Evolutionary conservation across 2,329 filamentous ascomycete species (phyloP), one percentile per base, ranked within the genome.

Genomic region (Ophiostoma angusticollis): DNA sequence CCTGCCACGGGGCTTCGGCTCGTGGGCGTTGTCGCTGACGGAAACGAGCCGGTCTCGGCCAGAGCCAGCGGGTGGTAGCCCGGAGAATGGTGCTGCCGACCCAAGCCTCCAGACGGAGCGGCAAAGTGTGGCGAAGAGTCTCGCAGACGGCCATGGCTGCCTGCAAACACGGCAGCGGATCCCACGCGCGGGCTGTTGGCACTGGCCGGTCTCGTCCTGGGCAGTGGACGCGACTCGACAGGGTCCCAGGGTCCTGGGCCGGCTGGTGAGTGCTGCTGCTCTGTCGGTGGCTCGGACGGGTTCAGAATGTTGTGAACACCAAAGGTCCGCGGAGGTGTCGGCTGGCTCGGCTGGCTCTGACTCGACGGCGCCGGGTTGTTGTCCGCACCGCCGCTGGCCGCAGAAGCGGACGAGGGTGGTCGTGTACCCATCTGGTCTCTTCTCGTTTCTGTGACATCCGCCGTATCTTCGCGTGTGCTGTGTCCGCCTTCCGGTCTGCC

Each of bases 261-360:
- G 23, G 39, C 22, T 17, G 39, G 21, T 34, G 38, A 11, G 18
- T 21, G n/a, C 17, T 23, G 13, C 31, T 24, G 45, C 7, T 19
- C 24, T 2, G 47, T 47, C 37, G 55, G 56, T 12, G 52, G 45
- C 18, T 60, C 58, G 17, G 58, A 46, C 14, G 64, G 63, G 42
- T 67, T 67, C 31, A 67, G 46, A 27, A 67, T 67, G 35, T 58
- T 62, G 44, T 60, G 63, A 23, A 66, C 57, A 29, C 57, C 62
- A 23, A 63, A 54, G 9, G 56, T 49, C 47, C 63, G 55, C 35
- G 53, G 38, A 50, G 55, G 38, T 50, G 46, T 23, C 5, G 19
- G n/a, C 16, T 54, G 52, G 35, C 53, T 52, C 11, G 44, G 44
- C 32, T 50, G 41, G 22, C n/a, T n/a, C n/a, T n/a, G n/a, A n/a